A percentile compares a stretch with the other conserved stretches of the same genome.
phyloP scores from a whole-genome alignment of 163 green algal genomes.

The Scenedesmus sp. region DNA sequence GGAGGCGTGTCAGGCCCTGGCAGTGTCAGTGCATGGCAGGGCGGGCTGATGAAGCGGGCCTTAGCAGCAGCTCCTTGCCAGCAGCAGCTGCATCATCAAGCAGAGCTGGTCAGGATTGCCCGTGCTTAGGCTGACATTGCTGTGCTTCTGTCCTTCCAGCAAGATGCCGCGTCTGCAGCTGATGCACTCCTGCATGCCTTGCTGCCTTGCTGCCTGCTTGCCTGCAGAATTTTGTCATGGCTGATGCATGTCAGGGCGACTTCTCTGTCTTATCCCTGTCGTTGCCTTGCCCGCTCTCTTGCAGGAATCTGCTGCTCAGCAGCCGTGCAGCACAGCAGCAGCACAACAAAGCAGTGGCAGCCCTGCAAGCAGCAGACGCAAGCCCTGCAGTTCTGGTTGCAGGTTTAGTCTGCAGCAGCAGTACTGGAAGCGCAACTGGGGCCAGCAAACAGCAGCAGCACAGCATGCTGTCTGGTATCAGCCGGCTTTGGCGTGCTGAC shows the following conservation, averaged over 20 bases:
- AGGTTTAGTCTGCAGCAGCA: not conserved
- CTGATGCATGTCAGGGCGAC: not conserved
- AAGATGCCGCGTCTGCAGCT: not conserved
- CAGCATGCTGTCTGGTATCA: not conserved
- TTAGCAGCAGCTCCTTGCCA: not conserved
- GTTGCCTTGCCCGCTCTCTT: too few relatives aligned
- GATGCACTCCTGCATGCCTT: not conserved
- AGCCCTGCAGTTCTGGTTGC: not conserved
- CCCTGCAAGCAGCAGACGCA: not conserved
- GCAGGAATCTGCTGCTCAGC: slow-evolving; percentile 12
- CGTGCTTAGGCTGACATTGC: too few relatives aligned
- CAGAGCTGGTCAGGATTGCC: too few relatives aligned
- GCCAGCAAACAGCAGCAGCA: not conserved
- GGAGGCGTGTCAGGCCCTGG: not conserved
- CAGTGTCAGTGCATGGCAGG: not conserved
- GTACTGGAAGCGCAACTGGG: not conserved
- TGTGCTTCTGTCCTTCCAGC: not conserved
- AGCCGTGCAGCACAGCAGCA: slow-evolving; percentile 11
- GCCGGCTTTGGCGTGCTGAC: slow-evolving; percentile 6
- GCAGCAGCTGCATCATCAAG: too few relatives aligned
- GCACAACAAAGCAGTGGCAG: not conserved
- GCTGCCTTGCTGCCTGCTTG: not conserved
- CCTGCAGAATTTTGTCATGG: too few relatives aligned
- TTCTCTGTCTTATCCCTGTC: not conserved
- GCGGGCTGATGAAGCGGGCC: not conserved